Evolutionary conservation across 345 rosid species (phyloP).

Genomic region (Draba incana): DNA sequence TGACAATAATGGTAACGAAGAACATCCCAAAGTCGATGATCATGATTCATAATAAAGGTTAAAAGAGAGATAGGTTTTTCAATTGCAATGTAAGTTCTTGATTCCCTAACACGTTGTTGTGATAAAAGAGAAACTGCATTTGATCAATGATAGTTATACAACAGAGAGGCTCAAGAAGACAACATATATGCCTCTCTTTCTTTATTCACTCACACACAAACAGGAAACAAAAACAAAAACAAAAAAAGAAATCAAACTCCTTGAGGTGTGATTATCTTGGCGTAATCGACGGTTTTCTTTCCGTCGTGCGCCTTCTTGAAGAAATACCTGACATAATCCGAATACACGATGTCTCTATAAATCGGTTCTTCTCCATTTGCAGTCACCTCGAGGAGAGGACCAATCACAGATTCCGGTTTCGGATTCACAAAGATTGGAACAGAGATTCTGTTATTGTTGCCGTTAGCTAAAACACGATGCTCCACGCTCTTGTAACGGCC

Average conservation of each 20-base stretch:
- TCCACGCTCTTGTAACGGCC: slow-evolving; percentile 46
- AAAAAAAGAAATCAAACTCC: not conserved
- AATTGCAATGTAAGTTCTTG: slow-evolving; percentile 3
- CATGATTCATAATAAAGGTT: slow-evolving; percentile 13
- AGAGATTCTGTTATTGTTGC: slow-evolving; percentile 43
- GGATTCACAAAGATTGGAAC: slow-evolving; percentile 48
- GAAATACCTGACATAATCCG: slow-evolving; percentile 45
- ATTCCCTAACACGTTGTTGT: not conserved
- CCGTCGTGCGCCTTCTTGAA: slow-evolving; percentile 48
- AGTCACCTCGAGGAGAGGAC: slow-evolving; percentile 40
- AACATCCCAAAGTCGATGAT: slow-evolving; percentile 18
- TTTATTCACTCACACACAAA: slow-evolving; percentile 32
- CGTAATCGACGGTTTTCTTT: slow-evolving; percentile 46
- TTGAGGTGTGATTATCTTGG: slow-evolving; percentile 30
- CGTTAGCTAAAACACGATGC: slow-evolving; percentile 46
- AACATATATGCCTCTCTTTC: slow-evolving; percentile 22
- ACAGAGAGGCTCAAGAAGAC: slow-evolving; percentile 17
- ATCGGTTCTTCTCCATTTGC: slow-evolving; percentile 42
- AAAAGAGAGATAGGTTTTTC: not conserved
- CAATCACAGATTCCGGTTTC: slow-evolving; percentile 40
- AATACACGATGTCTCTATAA: slow-evolving; percentile 40
- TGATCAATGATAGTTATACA: slow-evolving; percentile 26
- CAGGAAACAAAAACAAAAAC: not conserved
- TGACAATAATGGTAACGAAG: slow-evolving; percentile 33
- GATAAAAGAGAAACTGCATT: not conserved